Percentiles rank a stretch among this genome's conserved stretches.
Evolutionary conservation across 352 stramenopile species (phyloP).

Genomic region (Pythium guiyangense): DNA sequence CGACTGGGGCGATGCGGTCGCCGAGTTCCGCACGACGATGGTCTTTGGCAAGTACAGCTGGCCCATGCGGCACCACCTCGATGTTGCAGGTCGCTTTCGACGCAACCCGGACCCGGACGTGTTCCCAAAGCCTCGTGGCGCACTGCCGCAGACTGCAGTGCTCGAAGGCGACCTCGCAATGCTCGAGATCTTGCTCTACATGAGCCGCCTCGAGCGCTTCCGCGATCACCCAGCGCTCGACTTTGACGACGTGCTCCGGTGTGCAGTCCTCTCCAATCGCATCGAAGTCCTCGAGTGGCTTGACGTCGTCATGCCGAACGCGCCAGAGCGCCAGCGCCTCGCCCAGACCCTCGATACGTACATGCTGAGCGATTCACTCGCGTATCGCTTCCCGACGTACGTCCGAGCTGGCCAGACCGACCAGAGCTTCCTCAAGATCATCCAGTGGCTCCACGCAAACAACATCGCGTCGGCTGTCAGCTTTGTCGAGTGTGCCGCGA

Average conservation of each 20-base stretch:
- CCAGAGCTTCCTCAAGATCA: neutral
- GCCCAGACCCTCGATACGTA: neutral
- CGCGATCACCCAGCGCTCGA: neutral
- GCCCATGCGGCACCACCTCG: too few species aligned
- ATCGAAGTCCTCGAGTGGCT: neutral
- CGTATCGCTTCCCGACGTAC: neutral
- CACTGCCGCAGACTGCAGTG: constrained; percentile 1
- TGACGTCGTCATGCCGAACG: neutral
- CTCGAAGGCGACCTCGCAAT: neutral
- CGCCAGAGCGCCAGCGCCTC: neutral
- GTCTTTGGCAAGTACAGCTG: too few species aligned
- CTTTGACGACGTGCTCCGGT: neutral
- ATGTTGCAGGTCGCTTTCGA: too few species aligned
- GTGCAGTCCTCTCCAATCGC: neutral
- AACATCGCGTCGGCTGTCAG: neutral
- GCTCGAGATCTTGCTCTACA: constrained; percentile 1
- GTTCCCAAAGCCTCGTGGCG: constrained; percentile 1
- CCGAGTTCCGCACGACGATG: too few species aligned
- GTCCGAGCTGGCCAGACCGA: neutral
- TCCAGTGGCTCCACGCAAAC: constrained; percentile 4
- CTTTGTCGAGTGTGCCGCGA: neutral
- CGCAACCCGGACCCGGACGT: neutral
- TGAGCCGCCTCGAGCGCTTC: neutral
- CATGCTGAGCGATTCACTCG: neutral
- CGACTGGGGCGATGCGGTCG: too few species aligned